Evolutionary conservation across 1,284 basidiomycete genomes (phyloP).

Genomic region (Trichosporon ovoides): DNA sequence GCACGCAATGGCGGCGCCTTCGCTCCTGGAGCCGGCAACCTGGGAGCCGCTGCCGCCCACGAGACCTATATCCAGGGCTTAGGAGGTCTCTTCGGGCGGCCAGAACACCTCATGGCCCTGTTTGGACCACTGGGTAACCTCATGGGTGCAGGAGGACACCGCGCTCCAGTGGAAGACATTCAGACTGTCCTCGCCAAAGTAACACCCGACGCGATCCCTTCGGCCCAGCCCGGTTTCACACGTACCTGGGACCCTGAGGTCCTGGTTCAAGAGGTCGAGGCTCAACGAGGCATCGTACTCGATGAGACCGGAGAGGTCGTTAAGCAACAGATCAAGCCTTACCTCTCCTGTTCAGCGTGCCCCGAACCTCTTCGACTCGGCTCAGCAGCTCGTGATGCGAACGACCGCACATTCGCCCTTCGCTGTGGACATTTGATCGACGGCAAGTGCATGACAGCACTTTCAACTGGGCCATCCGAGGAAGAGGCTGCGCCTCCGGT

Average conservation of each 20-base stretch:
- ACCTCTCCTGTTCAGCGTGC: conserved; percentile 41
- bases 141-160: neutral
- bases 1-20: neutral
- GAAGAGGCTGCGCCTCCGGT: neutral
- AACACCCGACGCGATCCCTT: conserved; percentile 10
- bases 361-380: conserved; percentile 34
- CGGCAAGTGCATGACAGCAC: conserved; percentile 22
- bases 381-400: conserved; percentile 27
- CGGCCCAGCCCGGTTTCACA: conserved; percentile 20
- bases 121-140: neutral
- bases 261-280: conserved; percentile 9
- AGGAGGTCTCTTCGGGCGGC: neutral
- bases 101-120: neutral
- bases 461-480: conserved; percentile 24
- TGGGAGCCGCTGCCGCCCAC: neutral
- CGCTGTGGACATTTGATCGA: conserved; percentile 48
- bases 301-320: conserved; percentile 32
- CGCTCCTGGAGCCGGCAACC: conserved; percentile 2
- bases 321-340: conserved; percentile 17
- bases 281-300: conserved; percentile 14
- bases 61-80: neutral
- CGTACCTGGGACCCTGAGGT: conserved; percentile 29
- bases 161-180: conserved; percentile 16
- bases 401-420: conserved; percentile 41
- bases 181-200: conserved; percentile 25